Evolutionary conservation across 2,329 filamentous ascomycete species (phyloP), one percentile per base, ranked within the genome.

Genomic region (Cladosporium phlei): DNA sequence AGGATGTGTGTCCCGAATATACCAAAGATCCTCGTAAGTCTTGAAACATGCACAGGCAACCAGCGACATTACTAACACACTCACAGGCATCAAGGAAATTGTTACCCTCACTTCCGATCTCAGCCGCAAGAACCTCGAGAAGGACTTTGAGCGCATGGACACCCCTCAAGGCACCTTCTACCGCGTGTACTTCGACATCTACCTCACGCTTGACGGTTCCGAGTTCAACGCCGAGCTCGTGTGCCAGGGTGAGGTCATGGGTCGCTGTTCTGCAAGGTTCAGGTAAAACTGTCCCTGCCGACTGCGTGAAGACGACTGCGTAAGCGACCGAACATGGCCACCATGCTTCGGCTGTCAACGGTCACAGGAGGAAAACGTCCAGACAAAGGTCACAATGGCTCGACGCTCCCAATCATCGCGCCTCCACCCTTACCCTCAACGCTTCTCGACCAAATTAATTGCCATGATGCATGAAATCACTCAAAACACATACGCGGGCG

Each of bases 181-280:
- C 75, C 83, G 88, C 54, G 77, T 80, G 35, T 79, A 79, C 66
- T 79, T 80, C 56, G 77, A 79, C 56, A 79, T 80, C 49, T 94
- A 95, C 69, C 80, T 98, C 55, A 97, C 93, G 0, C 83, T 98
- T 12, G 93, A 98, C 62, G 93, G 93, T 17, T 95, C 88, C 43
- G 93, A 98, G 67, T 97, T 98, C 75, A 97, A 93, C 59, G 93
- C 93, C 44, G 93, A 97, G 73, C 75, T 98, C 29, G 91, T 97
- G n/a, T 98, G 93, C 72, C 93, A 98, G 69, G 93, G 93, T 62
- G 93, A 97, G 69, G 89, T 98, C 56, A 98, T 97, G 93, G 93
- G 93, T 55, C 83, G 91, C 55, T 97, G 91, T 79, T 85, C 90
- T 54, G 87, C 91, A 50, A 81, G 89, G 65, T 97, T 97, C 77